phyloP scores from a whole-genome alignment of 2,329 filamentous ascomycete species.

The Aureobasidium sp. region DNA sequence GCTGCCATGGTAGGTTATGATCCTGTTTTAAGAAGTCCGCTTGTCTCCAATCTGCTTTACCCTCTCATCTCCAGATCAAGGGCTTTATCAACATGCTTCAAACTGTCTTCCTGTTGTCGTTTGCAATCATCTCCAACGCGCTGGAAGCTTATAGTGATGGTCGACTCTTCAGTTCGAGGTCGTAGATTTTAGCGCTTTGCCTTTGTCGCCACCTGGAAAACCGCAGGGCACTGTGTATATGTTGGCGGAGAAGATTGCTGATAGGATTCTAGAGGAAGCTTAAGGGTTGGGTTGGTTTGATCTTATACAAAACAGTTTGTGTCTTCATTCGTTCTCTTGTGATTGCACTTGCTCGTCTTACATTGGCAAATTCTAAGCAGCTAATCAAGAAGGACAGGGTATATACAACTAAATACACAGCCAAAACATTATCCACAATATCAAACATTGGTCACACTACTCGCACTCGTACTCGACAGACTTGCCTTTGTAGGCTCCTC shows the following conservation, averaged over 20 bases:
- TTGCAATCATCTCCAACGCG: neutral
- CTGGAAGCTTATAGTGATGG: neutral
- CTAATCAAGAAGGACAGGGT: neutral
- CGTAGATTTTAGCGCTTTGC: conserved; percentile 13
- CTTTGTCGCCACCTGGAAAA: conserved; percentile 21
- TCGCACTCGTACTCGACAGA: neutral
- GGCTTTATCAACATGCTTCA: too few relatives aligned
- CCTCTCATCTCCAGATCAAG: too few relatives aligned
- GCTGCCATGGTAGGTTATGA: neutral
- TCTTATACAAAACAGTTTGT: neutral
- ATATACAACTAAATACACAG: neutral
- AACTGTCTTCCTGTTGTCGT: too few relatives aligned
- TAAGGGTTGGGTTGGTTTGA: neutral
- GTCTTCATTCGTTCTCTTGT: neutral
- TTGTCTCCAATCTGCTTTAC: too few relatives aligned
- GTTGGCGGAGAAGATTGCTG: conserved; percentile 2
- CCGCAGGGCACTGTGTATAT: conserved; percentile 19
- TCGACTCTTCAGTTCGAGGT: neutral
- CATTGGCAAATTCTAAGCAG: neutral
- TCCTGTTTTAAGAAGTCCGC: too few relatives aligned
- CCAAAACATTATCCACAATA: neutral
- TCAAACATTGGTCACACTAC: neutral
- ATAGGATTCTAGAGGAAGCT: neutral
- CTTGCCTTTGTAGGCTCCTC: neutral
- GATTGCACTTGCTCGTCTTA: neutral